These are phyloP conservation scores for Amphicarpaea edgeworthii DNA, from an alignment of 306 rosid genomes.

Conservation along the genomic window DNA sequence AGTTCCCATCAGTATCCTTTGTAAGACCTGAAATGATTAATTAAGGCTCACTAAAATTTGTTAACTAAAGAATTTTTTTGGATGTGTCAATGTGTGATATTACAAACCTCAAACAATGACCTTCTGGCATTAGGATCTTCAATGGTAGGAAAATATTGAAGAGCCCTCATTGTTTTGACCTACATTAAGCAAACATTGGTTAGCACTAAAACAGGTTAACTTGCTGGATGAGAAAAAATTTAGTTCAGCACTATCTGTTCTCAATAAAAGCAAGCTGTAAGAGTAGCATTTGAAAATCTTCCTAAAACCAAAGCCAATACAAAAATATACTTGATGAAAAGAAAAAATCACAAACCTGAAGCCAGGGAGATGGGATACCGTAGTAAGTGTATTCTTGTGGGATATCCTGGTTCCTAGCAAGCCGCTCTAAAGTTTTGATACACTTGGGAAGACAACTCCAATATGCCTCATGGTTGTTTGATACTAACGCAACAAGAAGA, in stretches of 20 bases:
- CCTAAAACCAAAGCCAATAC: slow-evolving; percentile 3
- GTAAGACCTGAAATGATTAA: slow-evolving; percentile 82
- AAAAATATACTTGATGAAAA: slow-evolving; percentile 37
- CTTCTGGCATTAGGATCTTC: slow-evolving; percentile 99
- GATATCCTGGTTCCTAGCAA: slow-evolving; percentile 96
- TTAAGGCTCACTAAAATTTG: slow-evolving; percentile 45
- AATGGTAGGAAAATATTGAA: slow-evolving; percentile 92
- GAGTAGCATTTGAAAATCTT: slow-evolving; percentile 21
- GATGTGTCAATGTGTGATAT: slow-evolving; percentile 36
- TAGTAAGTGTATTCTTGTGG: slow-evolving; percentile 99
- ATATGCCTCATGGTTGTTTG: slow-evolving; percentile 88
- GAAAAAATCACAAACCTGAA: slow-evolving; percentile 79
- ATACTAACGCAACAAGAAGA: slow-evolving; percentile 95
- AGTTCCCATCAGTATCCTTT: slow-evolving; percentile 98
- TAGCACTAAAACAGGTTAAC: slow-evolving; percentile 28
- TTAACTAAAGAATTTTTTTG: neutral
- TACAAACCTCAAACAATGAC: slow-evolving; percentile 91
- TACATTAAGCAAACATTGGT: slow-evolving; percentile 50
- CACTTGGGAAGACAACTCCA: slow-evolving; percentile 99
- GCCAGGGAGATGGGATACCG: slow-evolving; percentile 99
- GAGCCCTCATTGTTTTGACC: slow-evolving; percentile 99
- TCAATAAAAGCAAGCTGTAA: slow-evolving; percentile 17
- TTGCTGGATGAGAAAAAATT: slow-evolving; percentile 27
- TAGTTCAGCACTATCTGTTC: slow-evolving; percentile 25
- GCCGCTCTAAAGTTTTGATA: slow-evolving; percentile 90